These are phyloP conservation scores for Sarocladiaceae sp. DNA, from an alignment of 2,329 filamentous ascomycete genomes.

Conservation along the genomic window DNA sequence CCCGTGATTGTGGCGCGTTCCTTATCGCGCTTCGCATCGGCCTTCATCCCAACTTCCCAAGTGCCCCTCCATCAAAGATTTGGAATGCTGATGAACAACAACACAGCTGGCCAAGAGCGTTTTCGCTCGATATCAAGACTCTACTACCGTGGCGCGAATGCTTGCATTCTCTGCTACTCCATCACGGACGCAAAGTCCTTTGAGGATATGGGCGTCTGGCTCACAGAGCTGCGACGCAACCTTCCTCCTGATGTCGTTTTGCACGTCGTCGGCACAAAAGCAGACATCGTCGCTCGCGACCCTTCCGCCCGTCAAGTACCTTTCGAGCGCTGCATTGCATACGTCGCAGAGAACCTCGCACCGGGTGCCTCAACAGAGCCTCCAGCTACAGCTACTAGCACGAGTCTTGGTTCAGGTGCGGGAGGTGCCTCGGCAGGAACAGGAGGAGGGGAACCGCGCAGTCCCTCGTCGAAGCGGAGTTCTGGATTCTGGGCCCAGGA, in stretches of 20 bases:
- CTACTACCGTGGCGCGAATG: constrained; percentile 94
- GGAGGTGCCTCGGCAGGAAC: neutral
- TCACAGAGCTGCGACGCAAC: constrained; percentile 76
- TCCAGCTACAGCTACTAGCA: constrained; percentile 52
- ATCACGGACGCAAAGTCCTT: constrained; percentile 84
- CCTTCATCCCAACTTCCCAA: too few relatives aligned
- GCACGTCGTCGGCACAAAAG: constrained; percentile 92
- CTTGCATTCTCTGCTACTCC: constrained; percentile 89
- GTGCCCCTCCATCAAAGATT: too few relatives aligned
- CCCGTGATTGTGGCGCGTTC: too few relatives aligned
- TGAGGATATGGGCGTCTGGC: constrained; percentile 86
- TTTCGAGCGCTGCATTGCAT: constrained; percentile 92
- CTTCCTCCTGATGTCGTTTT: constrained; percentile 73
- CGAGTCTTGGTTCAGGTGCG: constrained; percentile 6
- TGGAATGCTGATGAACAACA: too few relatives aligned
- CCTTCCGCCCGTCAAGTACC: constrained; percentile 75
- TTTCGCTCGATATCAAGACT: constrained; percentile 91
- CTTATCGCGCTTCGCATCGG: neutral
- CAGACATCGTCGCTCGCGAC: constrained; percentile 82
- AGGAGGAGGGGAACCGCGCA: constrained; percentile 45
- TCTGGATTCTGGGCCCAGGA: constrained; percentile 87
- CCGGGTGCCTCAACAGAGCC: constrained; percentile 63
- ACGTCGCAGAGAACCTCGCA: constrained; percentile 85
- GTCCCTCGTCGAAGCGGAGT: constrained; percentile 58
- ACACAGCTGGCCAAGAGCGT: constrained; percentile 78